Conservation (phyloP, 129 eudicot species). For the Flaveria trinervia region DNA sequence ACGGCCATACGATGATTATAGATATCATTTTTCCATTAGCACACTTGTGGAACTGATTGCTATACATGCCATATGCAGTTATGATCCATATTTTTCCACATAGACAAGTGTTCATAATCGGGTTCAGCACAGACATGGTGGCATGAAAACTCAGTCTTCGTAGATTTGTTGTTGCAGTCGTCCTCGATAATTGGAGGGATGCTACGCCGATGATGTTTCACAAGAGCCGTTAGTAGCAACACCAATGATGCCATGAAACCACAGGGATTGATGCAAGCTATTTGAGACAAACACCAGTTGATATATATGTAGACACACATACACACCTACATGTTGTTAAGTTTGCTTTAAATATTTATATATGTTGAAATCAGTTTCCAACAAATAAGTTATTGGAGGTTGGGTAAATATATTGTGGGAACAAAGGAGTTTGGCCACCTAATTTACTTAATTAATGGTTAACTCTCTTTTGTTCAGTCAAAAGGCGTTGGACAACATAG, state of each 20-base stretch:
- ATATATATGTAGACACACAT: background rate
- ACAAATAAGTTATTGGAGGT: conserved; percentile 12
- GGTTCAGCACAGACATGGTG: conserved; percentile 15
- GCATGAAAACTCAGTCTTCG: conserved; percentile 18
- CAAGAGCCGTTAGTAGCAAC: conserved; percentile 29
- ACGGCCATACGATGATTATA: background rate
- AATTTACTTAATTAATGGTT: background rate
- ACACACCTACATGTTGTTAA: too few relatives aligned
- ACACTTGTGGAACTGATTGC: background rate
- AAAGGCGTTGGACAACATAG: conserved; percentile 19
- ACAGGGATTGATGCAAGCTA: background rate
- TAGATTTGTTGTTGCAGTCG: conserved; percentile 2
- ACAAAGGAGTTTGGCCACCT: conserved; percentile 27
- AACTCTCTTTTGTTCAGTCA: conserved; percentile 14
- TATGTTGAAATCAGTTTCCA: background rate
- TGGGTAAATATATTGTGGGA: conserved; percentile 15
- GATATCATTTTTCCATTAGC: background rate
- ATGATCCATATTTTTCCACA: conserved; percentile 31
- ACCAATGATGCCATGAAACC: conserved; percentile 33
- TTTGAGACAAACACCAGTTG: background rate
- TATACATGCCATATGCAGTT: conserved; percentile 30
- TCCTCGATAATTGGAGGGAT: background rate
- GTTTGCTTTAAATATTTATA: background rate
- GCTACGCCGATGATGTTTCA: conserved; percentile 10
- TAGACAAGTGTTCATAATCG: conserved; percentile 5